Base-by-base conservation (phyloP, 2,329 filamentous ascomycete species). In the Ophiocordyceps camponoti-rufipedis region DNA sequence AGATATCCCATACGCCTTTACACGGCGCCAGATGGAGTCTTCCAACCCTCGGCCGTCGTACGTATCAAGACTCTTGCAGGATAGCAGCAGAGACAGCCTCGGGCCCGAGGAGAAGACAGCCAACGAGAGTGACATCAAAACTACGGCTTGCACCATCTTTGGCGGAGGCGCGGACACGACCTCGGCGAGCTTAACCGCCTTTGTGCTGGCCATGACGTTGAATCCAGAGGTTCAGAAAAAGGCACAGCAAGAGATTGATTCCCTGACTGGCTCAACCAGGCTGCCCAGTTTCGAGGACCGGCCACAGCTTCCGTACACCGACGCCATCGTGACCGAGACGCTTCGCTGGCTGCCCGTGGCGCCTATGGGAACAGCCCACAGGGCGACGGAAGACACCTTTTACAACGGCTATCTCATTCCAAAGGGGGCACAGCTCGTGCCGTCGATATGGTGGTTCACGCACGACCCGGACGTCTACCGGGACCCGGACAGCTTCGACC, bases 391-490 rank as follows among this genome's bases (percentile, higher is more conserved):
- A 11, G 57, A 58, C 1, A 47, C 56, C 12, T 40, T 35, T 0
- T 56, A 50, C 23, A 42, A 47, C 1, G 53, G 54, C 0, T 56
- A 52, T 28, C 43, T 43, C 0, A 57, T 62, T 7, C 60, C 60
- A 0, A 54, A 56, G 28, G 55, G 53, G 1, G 45, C 58, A 0
- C 41, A 49, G 5, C 32, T 60, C 4, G 44, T 61, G 4, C 50
- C 48, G 3, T 50, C 52, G 1, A 47, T 55, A 6, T 61, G 55
- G 55, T 57, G 52, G 23, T 50, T 62, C 14, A 71, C 79, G 23
- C 81, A 85, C 58, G 81, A 86, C 53, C 72, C 76, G 2, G 74
- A 78, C 33, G 75, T 74, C 2, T 85, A 86, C 56, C 66, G 72
- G 0, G 44, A 60, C 10, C 62, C 62, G 0, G 48, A 48, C 5